Base-by-base conservation (phyloP, 2,329 filamentous ascomycete genomes). In the Monosporascus sp. region DNA sequence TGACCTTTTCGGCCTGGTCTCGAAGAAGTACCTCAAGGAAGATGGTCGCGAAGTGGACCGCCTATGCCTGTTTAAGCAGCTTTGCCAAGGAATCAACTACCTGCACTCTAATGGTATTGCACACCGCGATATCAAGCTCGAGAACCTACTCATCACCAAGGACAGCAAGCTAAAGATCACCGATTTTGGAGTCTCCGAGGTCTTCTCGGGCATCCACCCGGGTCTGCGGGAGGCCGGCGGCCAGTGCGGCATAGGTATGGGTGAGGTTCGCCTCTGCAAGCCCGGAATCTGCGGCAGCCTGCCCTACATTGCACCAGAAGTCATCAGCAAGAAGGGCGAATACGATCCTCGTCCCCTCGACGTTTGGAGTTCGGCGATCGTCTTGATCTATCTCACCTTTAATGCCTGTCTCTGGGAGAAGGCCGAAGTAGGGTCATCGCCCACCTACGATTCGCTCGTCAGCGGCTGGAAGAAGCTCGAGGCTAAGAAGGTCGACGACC, bases 121-220 rank as follows among this genome's bases (percentile, higher is more conserved):
- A 1, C 91, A 96, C 71, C 87, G 91, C 48, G 91, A 96, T 62
- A 88, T 96, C 74, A 96, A 96, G 72, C 80, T 92, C 11, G 91
- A 96, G 69, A 96, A 96, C 63, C 75, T 95, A 24, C 78, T 96
- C 35, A 79, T 96, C 55, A 88, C 85, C 47, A 85, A 84, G 61
- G 84, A 91, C 54, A 90, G 90, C 65, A 87, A 90, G 68, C 78
- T 96, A 52, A 96, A 96, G 73, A 92, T 96, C 55, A 91, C 90
- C 49, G 91, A 96, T 68, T 96, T 96, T 72, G 91, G 91, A 51
- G 89, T 93, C 15, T 91, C 89, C 0, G 89, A 94, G 67, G 88
- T 95, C 18, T 96, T 96, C 66, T 83, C 80, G 51, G 91, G 90
- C 40, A 85, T 86, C 49, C 90, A 95, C 68, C 91, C 90, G 0